Conservation (phyloP, 192 early-diverging fungal species). For the Lobosporangium transversale region DNA sequence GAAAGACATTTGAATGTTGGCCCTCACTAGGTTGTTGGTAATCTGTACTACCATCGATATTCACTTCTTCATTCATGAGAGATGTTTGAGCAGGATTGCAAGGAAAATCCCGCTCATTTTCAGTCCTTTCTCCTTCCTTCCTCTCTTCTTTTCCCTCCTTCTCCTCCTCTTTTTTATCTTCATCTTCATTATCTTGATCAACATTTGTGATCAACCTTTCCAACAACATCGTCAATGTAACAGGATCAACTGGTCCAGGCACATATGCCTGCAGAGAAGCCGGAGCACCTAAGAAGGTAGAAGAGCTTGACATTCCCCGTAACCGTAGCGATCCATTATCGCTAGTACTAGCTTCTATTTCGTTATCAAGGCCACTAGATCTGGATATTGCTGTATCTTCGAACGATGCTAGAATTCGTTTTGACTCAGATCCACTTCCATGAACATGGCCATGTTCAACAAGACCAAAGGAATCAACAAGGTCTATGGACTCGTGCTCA, state of each 20-base stretch:
- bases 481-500: neutral
- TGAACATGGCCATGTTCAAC: neutral
- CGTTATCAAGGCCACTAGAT: too few species aligned
- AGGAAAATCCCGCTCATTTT: neutral
- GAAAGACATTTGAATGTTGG: too few species aligned
- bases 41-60: conserved; percentile 3
- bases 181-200: neutral
- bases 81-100: neutral
- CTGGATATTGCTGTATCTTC: neutral
- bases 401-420: neutral
- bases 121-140: too few species aligned
- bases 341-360: neutral
- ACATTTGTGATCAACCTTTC: conserved; percentile 9
- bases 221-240: conserved; percentile 16
- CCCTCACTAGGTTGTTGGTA: too few species aligned
- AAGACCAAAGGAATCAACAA: neutral
- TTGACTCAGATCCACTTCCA: neutral
- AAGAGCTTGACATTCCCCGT: neutral
- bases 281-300: neutral
- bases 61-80: neutral
- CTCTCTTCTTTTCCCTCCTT: neutral
- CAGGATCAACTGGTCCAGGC: conserved; percentile 14
- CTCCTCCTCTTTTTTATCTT: conserved; percentile 3
- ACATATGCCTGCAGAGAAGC: neutral
- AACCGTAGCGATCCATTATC: neutral